Percentiles rank a stretch among this genome's conserved stretches.
Evolutionary conservation across 225 moss, liverwort and hornwort species (phyloP).

Genomic region (Marchantia paleacea): DNA sequence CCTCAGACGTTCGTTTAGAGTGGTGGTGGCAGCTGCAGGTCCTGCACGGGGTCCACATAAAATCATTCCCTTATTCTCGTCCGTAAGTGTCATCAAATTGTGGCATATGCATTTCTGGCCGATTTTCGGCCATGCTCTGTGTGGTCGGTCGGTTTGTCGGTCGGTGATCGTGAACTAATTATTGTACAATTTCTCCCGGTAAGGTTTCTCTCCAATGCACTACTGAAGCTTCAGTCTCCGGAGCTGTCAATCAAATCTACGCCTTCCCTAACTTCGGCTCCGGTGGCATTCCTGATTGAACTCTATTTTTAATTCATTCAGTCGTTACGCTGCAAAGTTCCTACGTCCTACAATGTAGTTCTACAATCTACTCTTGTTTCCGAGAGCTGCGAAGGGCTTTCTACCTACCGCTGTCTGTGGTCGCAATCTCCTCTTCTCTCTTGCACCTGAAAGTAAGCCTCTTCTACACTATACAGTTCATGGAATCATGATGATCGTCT

Average conservation of each 20-base stretch:
- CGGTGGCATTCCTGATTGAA: background rate
- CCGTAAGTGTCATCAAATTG: background rate
- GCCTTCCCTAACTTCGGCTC: too few relatives aligned
- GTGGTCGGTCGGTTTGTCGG: background rate
- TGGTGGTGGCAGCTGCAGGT: background rate
- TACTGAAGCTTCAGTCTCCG: background rate
- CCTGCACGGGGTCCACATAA: background rate
- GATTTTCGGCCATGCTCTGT: slow-evolving; percentile 1
- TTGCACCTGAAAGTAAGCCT: background rate
- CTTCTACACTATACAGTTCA: slow-evolving; percentile 1
- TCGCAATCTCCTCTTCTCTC: too few relatives aligned
- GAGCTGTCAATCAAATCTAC: slow-evolving; percentile 4
- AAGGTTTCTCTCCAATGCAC: background rate
- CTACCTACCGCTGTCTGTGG: background rate
- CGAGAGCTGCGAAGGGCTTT: background rate
- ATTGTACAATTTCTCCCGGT: slow-evolving; percentile 7
- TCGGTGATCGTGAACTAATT: background rate
- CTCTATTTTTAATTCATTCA: slow-evolving; percentile 3
- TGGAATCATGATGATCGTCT: background rate
- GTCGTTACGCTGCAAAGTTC: background rate
- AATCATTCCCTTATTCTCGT: background rate
- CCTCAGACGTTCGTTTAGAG: background rate
- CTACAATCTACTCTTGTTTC: background rate
- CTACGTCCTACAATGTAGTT: background rate
- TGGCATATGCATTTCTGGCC: background rate